These are phyloP conservation scores for Stephanodiscus triporus DNA, from an alignment of 108 stramenopile species.

Conservation along the genomic window DNA sequence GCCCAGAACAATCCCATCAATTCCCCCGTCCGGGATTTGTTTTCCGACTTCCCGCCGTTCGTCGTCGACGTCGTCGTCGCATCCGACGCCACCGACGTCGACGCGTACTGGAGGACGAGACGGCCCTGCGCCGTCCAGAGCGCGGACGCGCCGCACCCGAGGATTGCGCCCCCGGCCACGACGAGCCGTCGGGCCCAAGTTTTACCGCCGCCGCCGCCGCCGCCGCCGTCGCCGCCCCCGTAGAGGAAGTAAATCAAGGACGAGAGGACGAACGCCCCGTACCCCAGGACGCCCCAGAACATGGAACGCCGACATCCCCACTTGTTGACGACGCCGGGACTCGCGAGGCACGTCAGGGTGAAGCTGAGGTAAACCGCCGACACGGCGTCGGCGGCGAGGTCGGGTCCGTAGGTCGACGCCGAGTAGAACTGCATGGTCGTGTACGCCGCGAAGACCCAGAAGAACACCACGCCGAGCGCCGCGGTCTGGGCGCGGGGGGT, in stretches of 20 bases:
- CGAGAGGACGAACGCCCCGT: constrained; percentile 40
- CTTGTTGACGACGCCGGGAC: constrained; percentile 50
- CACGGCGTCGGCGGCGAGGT: constrained; percentile 45
- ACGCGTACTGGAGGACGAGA: constrained; percentile 54
- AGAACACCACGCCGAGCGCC: constrained; percentile 54
- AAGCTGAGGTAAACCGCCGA: constrained; percentile 49
- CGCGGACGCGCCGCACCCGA: constrained; percentile 53
- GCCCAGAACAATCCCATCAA: constrained; percentile 62
- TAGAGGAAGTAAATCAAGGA: constrained; percentile 49
- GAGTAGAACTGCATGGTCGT: constrained; percentile 62
- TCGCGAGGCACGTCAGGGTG: constrained; percentile 45
- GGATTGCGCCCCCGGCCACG: constrained; percentile 43
- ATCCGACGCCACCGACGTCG: constrained; percentile 16
- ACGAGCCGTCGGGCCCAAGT: constrained; percentile 42
- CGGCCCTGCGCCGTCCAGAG: constrained; percentile 62
- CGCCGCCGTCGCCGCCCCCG: constrained; percentile 15
- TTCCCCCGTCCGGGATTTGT: constrained; percentile 34
- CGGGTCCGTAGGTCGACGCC: constrained; percentile 42
- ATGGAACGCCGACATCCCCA: constrained; percentile 44
- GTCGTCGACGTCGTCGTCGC: neutral
- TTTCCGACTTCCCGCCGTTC: neutral
- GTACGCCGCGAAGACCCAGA: constrained; percentile 61
- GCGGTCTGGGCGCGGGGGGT: constrained; percentile 41
- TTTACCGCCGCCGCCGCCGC: neutral
- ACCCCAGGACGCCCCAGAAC: constrained; percentile 52